Evolutionary conservation across 2,329 filamentous ascomycete species (phyloP).

Genomic region (Penicillium concentricum): DNA sequence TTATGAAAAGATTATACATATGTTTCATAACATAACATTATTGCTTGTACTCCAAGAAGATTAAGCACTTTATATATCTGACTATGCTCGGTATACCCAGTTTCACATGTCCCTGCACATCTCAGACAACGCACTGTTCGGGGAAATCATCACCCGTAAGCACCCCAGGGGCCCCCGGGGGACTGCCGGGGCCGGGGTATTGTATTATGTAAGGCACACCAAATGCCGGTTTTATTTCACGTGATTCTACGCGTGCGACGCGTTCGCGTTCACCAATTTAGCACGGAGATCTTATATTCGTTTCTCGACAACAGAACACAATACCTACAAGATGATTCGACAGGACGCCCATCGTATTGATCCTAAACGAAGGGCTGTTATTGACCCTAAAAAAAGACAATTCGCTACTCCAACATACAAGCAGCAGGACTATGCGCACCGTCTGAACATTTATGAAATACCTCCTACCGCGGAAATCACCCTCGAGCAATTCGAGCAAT

Average conservation of each 20-base stretch:
- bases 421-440: slow-evolving; percentile 75
- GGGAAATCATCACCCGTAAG: neutral
- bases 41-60: neutral
- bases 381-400: slow-evolving; percentile 82
- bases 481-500: slow-evolving; percentile 96
- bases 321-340: slow-evolving; percentile 39
- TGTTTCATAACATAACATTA: too few species aligned
- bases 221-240: slow-evolving; percentile 4
- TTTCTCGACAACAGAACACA: neutral
- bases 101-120: slow-evolving; percentile 13
- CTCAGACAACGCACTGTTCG: neutral
- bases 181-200: neutral
- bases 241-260: slow-evolving; percentile 16
- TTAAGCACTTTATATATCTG: neutral
- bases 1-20: neutral
- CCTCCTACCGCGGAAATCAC: slow-evolving; percentile 93
- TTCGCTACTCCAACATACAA: slow-evolving; percentile 77
- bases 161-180: neutral
- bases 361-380: slow-evolving; percentile 71
- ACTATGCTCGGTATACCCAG: neutral
- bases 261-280: slow-evolving; percentile 25
- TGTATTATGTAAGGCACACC: neutral
- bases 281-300: slow-evolving; percentile 9
- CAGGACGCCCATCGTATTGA: slow-evolving; percentile 46
- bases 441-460: slow-evolving; percentile 86